phyloP scores from a whole-genome alignment of 2,329 filamentous ascomycete species.

The Claviceps africana region DNA sequence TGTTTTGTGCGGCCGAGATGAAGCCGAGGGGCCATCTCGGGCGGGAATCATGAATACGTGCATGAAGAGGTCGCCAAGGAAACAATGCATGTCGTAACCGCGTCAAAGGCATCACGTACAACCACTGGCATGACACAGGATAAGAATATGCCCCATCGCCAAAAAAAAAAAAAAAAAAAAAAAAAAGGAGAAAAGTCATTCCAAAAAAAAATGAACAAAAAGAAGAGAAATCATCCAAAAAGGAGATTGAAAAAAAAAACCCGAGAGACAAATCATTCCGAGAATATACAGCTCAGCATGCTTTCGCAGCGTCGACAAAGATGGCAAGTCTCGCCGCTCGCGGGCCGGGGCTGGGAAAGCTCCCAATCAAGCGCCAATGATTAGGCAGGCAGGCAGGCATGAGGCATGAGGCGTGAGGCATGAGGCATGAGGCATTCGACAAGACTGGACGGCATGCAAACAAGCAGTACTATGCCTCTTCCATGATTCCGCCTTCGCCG shows the following conservation, averaged over 20 bases:
- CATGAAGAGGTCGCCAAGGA: background rate
- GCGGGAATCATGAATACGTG: too few species aligned
- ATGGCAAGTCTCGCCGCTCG: too few species aligned
- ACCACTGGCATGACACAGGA: too few species aligned
- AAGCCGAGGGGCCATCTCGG: background rate
- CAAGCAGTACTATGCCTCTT: constrained; percentile 35
- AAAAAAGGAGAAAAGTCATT: background rate
- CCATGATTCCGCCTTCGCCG: constrained; percentile 52
- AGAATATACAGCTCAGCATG: too few species aligned
- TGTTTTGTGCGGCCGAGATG: too few species aligned
- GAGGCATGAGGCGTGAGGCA: too few species aligned
- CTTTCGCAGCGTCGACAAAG: too few species aligned
- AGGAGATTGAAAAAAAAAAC: too few species aligned
- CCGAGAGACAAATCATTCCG: background rate
- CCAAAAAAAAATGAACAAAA: background rate
- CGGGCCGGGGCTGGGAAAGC: background rate
- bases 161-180: background rate
- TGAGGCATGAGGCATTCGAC: too few species aligned
- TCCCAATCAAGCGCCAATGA: background rate
- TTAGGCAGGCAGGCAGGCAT: too few species aligned
- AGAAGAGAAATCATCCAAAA: background rate
- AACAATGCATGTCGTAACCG: background rate
- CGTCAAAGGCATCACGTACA: background rate
- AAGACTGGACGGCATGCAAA: background rate
- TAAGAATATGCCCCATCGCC: too few species aligned